Conservation (phyloP, 495 filamentous ascomycete species). For the Pseudomonodictys pantanalensis region DNA sequence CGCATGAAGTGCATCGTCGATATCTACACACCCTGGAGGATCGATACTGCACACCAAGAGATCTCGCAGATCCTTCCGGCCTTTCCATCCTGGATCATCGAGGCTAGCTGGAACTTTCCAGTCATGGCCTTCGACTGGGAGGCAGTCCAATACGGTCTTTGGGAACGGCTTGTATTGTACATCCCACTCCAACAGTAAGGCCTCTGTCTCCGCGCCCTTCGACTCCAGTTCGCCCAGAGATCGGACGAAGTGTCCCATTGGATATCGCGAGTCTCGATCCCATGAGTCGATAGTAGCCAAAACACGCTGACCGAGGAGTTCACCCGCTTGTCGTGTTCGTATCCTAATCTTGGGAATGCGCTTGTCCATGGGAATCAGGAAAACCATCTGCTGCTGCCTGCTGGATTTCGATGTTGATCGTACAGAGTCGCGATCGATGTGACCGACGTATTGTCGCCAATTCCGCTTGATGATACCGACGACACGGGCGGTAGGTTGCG, state of each 20-base stretch:
- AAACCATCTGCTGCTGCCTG: constrained; percentile 84
- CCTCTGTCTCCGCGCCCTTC: constrained; percentile 94
- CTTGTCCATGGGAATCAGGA: constrained; percentile 96
- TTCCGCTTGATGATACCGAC: constrained; percentile 92
- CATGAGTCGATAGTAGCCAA: constrained; percentile 95
- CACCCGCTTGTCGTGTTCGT: constrained; percentile 81
- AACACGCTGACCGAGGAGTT: constrained; percentile 85
- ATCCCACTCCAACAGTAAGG: constrained; percentile 88
- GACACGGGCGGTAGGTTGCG: constrained; percentile 88
- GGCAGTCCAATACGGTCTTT: constrained; percentile 87
- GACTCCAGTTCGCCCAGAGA: constrained; percentile 90
- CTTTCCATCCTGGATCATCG: constrained; percentile 80
- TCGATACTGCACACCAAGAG: constrained; percentile 96
- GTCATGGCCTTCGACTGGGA: constrained; percentile 86
- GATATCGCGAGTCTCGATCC: constrained; percentile 89
- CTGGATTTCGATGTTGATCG: constrained; percentile 66
- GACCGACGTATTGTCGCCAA: constrained; percentile 96
- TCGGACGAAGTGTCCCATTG: constrained; percentile 88
- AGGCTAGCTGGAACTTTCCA: constrained; percentile 81
- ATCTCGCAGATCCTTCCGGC: constrained; percentile 75
- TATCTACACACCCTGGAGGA: constrained; percentile 93
- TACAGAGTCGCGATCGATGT: constrained; percentile 83
- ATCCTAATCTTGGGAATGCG: constrained; percentile 92
- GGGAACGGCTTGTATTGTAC: constrained; percentile 98
- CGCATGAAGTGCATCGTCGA: constrained; percentile 95